These are phyloP conservation scores for Hypholoma fasciculare DNA, from an alignment of 768 basidiomycete species.

Conservation along the genomic window DNA sequence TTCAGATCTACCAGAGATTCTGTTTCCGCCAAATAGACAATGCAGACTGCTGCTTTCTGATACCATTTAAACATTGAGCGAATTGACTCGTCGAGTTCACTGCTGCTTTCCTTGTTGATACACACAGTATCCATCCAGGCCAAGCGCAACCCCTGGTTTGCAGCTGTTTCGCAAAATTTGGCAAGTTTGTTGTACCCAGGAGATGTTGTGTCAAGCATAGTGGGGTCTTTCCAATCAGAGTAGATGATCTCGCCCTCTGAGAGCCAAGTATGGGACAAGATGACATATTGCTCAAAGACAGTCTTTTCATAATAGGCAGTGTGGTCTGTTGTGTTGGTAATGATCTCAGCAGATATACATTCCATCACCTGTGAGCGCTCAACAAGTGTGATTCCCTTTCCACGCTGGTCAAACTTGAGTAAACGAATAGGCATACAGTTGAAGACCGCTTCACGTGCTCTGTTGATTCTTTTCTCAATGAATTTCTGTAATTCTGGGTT, in stretches of 20 bases:
- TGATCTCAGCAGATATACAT: background rate
- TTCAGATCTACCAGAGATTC: background rate
- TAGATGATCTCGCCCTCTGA: background rate
- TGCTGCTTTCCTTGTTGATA: conserved; percentile 1
- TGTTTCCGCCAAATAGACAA: background rate
- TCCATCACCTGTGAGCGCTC: background rate
- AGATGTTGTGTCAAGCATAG: background rate
- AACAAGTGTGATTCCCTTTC: background rate
- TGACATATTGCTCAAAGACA: background rate
- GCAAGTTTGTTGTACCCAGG: background rate
- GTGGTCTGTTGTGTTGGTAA: no score
- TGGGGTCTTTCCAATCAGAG: background rate
- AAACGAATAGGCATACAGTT: background rate
- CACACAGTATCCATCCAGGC: conserved; percentile 1
- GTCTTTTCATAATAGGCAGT: no score
- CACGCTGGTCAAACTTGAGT: background rate
- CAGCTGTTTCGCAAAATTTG: background rate
- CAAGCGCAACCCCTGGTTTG: background rate
- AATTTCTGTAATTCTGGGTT: background rate
- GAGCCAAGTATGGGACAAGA: background rate
- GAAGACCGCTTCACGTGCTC: background rate
- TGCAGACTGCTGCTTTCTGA: background rate
- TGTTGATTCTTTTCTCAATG: background rate
- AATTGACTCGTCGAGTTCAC: background rate
- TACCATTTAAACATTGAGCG: conserved; percentile 2